phyloP scores from a whole-genome alignment of 192 early-diverging fungal genomes.

The Gonapodya sp. region DNA sequence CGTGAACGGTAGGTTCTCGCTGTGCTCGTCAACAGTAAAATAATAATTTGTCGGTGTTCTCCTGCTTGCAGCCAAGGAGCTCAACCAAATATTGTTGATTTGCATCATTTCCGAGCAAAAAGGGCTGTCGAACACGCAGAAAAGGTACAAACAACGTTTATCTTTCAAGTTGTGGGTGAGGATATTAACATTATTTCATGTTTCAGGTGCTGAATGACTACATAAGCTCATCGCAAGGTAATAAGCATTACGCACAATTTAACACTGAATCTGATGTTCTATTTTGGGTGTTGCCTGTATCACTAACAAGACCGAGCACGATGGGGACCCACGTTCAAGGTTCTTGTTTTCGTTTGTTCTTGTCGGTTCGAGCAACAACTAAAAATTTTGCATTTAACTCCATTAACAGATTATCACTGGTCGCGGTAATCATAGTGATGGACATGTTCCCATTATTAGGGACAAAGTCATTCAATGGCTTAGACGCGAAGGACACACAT shows the following conservation, averaged over 20 bases:
- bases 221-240: neutral
- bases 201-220: neutral
- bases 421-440: neutral
- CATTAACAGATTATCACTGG: neutral
- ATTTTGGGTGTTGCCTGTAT: neutral
- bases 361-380: neutral
- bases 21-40: neutral
- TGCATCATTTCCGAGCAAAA: neutral
- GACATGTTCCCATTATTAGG: neutral
- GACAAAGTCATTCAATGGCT: neutral
- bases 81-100: neutral
- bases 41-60: neutral
- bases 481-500: neutral
- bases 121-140: neutral
- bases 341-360: neutral
- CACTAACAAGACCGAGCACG: neutral
- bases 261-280: neutral
- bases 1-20: neutral
- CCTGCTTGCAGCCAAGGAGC: neutral
- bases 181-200: neutral
- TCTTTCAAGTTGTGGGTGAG: too few relatives aligned
- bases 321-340: neutral
- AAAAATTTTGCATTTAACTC: too few relatives aligned
- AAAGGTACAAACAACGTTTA: too few relatives aligned
- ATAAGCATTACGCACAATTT: too few relatives aligned